Conservation (phyloP, 177 flowering plant genomes). For the Vitis hybrid region DNA sequence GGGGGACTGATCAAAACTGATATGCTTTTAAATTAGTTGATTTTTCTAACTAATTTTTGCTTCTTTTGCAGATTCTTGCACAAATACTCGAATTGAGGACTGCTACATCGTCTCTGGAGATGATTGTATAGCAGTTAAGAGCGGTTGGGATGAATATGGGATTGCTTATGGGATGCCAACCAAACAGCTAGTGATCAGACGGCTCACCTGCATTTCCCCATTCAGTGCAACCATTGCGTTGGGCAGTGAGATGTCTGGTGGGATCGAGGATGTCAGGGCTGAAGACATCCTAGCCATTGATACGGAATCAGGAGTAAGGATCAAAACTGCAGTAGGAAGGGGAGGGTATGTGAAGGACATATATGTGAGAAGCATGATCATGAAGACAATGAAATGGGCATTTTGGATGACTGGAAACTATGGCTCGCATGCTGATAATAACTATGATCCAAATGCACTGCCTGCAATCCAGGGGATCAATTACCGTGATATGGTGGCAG, state of each 20-base stretch:
- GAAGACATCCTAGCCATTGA: slow-evolving; percentile 54
- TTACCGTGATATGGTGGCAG: slow-evolving; percentile 42
- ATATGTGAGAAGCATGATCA: slow-evolving; percentile 39
- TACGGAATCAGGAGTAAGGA: slow-evolving; percentile 56
- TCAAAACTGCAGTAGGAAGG: slow-evolving; percentile 61
- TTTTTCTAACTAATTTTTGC: neutral
- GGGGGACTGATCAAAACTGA: neutral
- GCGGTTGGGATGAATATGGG: slow-evolving; percentile 72
- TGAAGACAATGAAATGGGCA: slow-evolving; percentile 60
- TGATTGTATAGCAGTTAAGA: slow-evolving; percentile 62
- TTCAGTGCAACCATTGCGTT: slow-evolving; percentile 57
- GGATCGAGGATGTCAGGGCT: slow-evolving; percentile 54
- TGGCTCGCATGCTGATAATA: slow-evolving; percentile 49
- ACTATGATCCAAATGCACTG: slow-evolving; percentile 48
- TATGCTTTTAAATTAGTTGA: too few relatives aligned
- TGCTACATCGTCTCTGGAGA: slow-evolving; percentile 67
- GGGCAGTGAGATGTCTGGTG: slow-evolving; percentile 73
- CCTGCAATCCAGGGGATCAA: slow-evolving; percentile 50
- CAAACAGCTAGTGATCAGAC: slow-evolving; percentile 46
- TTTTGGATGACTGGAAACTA: slow-evolving; percentile 65
- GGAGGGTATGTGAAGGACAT: slow-evolving; percentile 62
- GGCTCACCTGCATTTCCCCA: slow-evolving; percentile 65
- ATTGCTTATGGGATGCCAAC: slow-evolving; percentile 53
- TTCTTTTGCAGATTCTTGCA: slow-evolving; percentile 46
- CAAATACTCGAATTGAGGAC: slow-evolving; percentile 56